A percentile compares a stretch with the other conserved stretches of the same genome.
phyloP scores from a whole-genome alignment of 495 filamentous ascomycete genomes.

The Cercophora scortea region DNA sequence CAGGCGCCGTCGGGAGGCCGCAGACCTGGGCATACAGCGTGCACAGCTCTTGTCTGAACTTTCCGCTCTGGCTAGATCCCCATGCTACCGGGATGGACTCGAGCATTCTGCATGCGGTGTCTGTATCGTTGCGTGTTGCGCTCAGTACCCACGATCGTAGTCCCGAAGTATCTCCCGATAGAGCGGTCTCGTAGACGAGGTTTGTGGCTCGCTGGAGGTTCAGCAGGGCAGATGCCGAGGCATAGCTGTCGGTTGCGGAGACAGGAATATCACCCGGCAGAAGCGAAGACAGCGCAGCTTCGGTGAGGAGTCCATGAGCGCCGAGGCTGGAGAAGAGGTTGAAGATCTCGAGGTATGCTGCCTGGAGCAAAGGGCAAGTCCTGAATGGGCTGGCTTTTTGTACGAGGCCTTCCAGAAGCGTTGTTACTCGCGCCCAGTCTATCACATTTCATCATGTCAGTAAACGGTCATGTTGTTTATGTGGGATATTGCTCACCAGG shows the following conservation, averaged over 20 bases:
- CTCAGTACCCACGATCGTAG: constrained; percentile 12
- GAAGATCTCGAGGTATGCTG: constrained; percentile 34
- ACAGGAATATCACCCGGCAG: neutral
- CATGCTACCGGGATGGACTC: constrained; percentile 22
- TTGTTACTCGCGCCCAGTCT: constrained; percentile 2
- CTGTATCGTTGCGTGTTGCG: constrained; percentile 11
- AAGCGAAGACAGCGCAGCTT: neutral
- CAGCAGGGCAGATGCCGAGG: constrained; percentile 15
- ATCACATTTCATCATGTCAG: neutral
- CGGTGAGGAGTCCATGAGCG: neutral
- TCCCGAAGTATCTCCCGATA: constrained; percentile 1
- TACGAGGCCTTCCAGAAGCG: constrained; percentile 7
- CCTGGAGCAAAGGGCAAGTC: constrained; percentile 27
- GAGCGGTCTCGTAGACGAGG: constrained; percentile 11
- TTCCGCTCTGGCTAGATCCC: neutral
- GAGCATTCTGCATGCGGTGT: constrained; percentile 23
- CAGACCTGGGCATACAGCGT: constrained; percentile 18
- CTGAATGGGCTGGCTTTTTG: constrained; percentile 10
- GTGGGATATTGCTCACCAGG: constrained; percentile 12
- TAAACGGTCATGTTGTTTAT: neutral
- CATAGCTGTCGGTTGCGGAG: neutral
- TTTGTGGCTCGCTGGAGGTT: constrained; percentile 10
- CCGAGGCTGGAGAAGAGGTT: constrained; percentile 21
- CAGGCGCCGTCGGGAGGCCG: constrained; percentile 15
- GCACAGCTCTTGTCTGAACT: constrained; percentile 11